Evolutionary conservation across 768 basidiomycete species (phyloP).

Genomic region (Tremella yokohamensis): DNA sequence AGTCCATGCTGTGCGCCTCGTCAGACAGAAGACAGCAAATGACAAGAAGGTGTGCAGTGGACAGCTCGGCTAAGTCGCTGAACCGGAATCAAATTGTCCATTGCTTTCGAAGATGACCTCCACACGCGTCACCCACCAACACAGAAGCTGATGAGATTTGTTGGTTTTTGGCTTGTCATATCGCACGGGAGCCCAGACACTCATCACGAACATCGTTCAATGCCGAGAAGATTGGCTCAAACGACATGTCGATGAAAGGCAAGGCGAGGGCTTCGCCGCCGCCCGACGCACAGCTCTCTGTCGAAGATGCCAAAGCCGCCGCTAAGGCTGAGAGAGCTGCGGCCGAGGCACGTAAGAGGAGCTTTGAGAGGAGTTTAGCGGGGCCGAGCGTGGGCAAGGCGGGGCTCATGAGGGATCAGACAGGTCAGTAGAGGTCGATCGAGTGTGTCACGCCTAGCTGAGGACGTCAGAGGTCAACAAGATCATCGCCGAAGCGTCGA

Average conservation of each 20-base stretch:
- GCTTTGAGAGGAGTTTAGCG: constrained; percentile 58
- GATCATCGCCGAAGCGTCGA: constrained; percentile 83
- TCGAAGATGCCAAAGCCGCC: too few relatives aligned
- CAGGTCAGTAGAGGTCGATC: constrained; percentile 30
- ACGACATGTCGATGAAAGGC: neutral
- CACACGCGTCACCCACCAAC: neutral
- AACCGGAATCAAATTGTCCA: neutral
- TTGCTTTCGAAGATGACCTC: neutral
- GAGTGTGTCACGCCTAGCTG: too few relatives aligned
- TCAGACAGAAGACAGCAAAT: neutral
- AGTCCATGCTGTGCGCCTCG: constrained; percentile 21
- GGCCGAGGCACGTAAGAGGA: constrained; percentile 16
- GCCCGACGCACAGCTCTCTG: too few relatives aligned
- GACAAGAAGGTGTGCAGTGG: neutral
- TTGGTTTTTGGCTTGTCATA: neutral
- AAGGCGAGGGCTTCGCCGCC: too few relatives aligned
- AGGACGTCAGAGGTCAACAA: constrained; percentile 71
- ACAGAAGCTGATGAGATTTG: neutral
- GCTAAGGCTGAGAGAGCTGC: constrained; percentile 8
- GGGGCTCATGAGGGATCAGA: constrained; percentile 52
- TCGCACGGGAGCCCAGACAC: too few relatives aligned
- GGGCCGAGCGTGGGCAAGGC: constrained; percentile 87
- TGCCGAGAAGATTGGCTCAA: neutral
- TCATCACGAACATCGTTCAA: too few relatives aligned
- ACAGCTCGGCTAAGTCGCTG: too few relatives aligned